Evolutionary conservation across 1,284 basidiomycete species (phyloP), one percentile per base, ranked within the genome.

Genomic region (Cutaneotrichosporon daszewskae): DNA sequence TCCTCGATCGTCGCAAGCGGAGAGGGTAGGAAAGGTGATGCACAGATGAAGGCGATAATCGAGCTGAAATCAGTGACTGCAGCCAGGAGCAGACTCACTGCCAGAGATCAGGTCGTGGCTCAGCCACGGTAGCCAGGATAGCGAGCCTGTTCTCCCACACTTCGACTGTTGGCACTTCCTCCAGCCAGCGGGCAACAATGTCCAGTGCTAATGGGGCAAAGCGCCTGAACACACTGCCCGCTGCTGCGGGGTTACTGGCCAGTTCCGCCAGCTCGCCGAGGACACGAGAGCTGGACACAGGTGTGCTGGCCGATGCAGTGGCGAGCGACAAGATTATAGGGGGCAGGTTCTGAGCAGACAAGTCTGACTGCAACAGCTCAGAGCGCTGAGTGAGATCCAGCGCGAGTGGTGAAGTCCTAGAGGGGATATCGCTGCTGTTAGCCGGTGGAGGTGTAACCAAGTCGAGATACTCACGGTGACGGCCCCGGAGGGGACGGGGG

Each of bases 111-210:
- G 63, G 62, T 11, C 55, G 35, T 13, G 53, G 43, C 16, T 62
- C 55, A 12, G 59, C 57, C 0, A 71, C n/a, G 1, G 47, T 47
- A 2, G 62, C 53, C 4, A 69, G 37, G 1, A 62, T 47, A 14
- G 37, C 37, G 12, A 69, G 37, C 18, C 66, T 42, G 13, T 40
- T 48, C 52, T 65, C 67, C 55, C 60, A 59, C 25, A 51, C 46
- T 3, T 59, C 57, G 6, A 36, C 33, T 8, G 48, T 33, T 0
- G 40, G 29, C 7, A 43, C 8, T 18, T 44, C 37, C 1, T 63
- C 53, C 3, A 68, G 44, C 69, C 67, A 69, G 22, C 61, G 52
- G 3, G 61, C 66, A 10, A 66, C 40, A 3, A 70, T 29, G 43
- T 69, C 66, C 24, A 65, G 37, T 0, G 59, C 37, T 11, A 70